Evolutionary conservation across 176 grass and related monocot genomes (phyloP).

Genomic region (Lolium multiflorum): DNA sequence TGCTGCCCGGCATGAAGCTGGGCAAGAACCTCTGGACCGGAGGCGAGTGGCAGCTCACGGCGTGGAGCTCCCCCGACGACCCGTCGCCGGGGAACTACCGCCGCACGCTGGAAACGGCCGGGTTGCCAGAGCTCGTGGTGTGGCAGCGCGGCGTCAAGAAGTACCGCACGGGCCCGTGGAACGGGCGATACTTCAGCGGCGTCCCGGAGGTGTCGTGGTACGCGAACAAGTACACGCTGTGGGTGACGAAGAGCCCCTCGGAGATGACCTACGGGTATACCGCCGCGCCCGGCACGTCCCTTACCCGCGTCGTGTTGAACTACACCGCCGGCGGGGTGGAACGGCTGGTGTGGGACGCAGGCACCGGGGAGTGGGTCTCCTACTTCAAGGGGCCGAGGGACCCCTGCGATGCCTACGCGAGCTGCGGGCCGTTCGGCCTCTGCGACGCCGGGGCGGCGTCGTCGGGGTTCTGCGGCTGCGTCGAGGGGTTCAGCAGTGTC

Average conservation of each 20-base stretch:
- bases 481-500: constrained; percentile 45
- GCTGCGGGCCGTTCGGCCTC: constrained; percentile 55
- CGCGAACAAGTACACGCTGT: not conserved
- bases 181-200: constrained; percentile 56
- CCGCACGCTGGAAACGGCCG: constrained; percentile 14
- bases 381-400: constrained; percentile 28
- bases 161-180: constrained; percentile 30
- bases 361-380: not conserved
- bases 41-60: constrained; percentile 43
- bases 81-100: constrained; percentile 46
- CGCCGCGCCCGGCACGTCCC: not conserved
- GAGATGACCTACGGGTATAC: constrained; percentile 33
- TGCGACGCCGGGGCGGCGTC: constrained; percentile 42
- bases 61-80: constrained; percentile 34
- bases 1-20: constrained; percentile 45
- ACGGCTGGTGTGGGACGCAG: constrained; percentile 42
- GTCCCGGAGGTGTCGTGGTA: constrained; percentile 39
- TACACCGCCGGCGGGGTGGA: constrained; percentile 22
- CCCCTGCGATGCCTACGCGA: constrained; percentile 39
- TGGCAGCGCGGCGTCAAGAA: constrained; percentile 2
- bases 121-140: constrained; percentile 6
- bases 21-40: constrained; percentile 43
- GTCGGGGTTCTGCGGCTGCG: constrained; percentile 46
- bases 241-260: constrained; percentile 9
- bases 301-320: constrained; percentile 39